Conservation (phyloP, 2,329 filamentous ascomycete genomes). For the Plenodomus lindquistii region DNA sequence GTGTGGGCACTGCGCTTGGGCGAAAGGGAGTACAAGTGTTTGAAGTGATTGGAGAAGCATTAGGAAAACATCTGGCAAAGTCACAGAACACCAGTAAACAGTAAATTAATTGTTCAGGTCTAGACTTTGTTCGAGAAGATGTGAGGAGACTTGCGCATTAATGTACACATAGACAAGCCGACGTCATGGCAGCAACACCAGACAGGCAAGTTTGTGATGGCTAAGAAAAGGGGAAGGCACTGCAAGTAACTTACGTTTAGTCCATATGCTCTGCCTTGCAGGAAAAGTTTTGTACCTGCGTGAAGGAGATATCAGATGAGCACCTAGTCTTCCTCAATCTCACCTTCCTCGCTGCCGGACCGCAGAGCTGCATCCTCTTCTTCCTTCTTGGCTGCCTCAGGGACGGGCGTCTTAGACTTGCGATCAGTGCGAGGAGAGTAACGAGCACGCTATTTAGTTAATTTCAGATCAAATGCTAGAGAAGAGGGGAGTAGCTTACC, state of each 20-base stretch:
- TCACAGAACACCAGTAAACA: background rate
- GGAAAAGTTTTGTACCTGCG: background rate
- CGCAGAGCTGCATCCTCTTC: conserved; percentile 69
- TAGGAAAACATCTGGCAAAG: background rate
- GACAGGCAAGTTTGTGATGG: background rate
- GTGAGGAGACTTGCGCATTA: background rate
- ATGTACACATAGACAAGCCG: background rate
- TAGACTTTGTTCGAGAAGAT: background rate
- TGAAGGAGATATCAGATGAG: background rate
- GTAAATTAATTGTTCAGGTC: background rate
- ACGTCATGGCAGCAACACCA: background rate
- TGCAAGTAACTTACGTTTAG: conserved; percentile 9
- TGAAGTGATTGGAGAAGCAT: conserved; percentile 54
- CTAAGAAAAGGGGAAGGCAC: conserved; percentile 1
- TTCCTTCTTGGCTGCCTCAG: conserved; percentile 40
- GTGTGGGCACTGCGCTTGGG: conserved; percentile 68
- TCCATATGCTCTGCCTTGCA: background rate
- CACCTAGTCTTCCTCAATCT: conserved; percentile 78
- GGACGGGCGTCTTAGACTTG: conserved; percentile 60
- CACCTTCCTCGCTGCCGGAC: conserved; percentile 94
- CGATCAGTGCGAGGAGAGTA: conserved; percentile 59
- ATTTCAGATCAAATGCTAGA: conserved; percentile 4
- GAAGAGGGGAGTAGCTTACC: conserved; percentile 33
- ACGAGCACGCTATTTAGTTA: conserved; percentile 48
- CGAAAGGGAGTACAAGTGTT: conserved; percentile 66